Evolutionary conservation across 1,284 basidiomycete species (phyloP), one percentile per base, ranked within the genome.

Genomic region (Coriolopsis trogii): DNA sequence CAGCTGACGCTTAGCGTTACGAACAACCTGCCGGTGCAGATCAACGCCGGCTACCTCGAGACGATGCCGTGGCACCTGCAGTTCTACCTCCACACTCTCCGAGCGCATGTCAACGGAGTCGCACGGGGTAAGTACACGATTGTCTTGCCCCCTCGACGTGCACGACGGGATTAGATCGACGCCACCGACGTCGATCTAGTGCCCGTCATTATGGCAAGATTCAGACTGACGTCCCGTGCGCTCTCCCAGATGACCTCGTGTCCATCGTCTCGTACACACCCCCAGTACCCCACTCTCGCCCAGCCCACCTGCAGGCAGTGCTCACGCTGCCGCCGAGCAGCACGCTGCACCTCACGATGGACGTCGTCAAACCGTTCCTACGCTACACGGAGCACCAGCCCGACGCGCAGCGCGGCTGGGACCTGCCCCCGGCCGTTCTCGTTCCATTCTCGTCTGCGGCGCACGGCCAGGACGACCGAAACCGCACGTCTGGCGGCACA

Each of bases 341-440:
- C 49, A 86, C 79, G 0, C 66, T 95, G 1, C 73, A 77, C 6
- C 71, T 98, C 45, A 78, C 75, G 15, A 79, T 96, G 66, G 88
- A 91, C 34, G 85, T 95, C 63, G 79, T 82, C 30, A 95, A 95
- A 69, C 82, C 87, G 3, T 96, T 95, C 67, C 76, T 99, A 49
- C 85, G 90, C 43, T 98, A 98, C 68, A 95, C 91, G 15, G 95
- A 98, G 65, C 96, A 99, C 67, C 92, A 90, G 13, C 95, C 96
- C 0, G 96, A 98, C 64, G 93, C 96, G 0, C 92, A 96, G 67
- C 80, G 95, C 33, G 96, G 96, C 0, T 94, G 95, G 81, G 94
- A 98, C 63, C 75, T 98, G 0, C 89, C 93, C 1, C 85, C 91
- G 0, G 93, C 91, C 2, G 81, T 95, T 9, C 72, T 95, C 49